Evolutionary conservation across 2,329 filamentous ascomycete species (phyloP).

Genomic region (Zarea fungicola): DNA sequence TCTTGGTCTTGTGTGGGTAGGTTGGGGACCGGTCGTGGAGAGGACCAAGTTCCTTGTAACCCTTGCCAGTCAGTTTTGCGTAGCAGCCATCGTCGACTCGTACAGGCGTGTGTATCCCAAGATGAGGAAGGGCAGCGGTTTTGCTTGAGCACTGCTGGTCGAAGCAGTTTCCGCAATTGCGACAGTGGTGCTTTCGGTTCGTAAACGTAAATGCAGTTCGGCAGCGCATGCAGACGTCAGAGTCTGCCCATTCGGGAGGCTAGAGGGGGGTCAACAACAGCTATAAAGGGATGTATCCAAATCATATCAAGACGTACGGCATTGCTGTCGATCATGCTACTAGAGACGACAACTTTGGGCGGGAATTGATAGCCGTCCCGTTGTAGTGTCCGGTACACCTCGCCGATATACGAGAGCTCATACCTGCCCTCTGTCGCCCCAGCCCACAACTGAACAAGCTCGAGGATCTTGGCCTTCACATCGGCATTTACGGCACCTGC

Average conservation of each 20-base stretch:
- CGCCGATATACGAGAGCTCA: constrained; percentile 79
- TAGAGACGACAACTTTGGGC: constrained; percentile 78
- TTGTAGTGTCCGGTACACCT: constrained; percentile 79
- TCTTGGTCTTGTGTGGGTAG: constrained; percentile 58
- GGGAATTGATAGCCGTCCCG: constrained; percentile 85
- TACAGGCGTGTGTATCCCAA: constrained; percentile 86
- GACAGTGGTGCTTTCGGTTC: constrained; percentile 96
- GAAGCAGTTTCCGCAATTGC: constrained; percentile 97
- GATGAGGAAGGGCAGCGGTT: constrained; percentile 77
- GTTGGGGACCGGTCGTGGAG: constrained; percentile 47
- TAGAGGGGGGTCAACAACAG: constrained; percentile 30
- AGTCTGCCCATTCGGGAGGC: constrained; percentile 97
- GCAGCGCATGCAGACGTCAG: constrained; percentile 97
- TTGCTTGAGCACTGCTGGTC: constrained; percentile 94
- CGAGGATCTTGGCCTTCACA: constrained; percentile 84
- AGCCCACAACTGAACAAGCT: constrained; percentile 91
- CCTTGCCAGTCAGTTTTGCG: constrained; percentile 75
- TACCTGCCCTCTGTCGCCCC: constrained; percentile 79
- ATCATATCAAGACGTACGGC: constrained; percentile 49
- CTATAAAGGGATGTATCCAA: too few relatives aligned
- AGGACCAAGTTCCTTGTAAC: constrained; percentile 30
- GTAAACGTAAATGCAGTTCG: constrained; percentile 94
- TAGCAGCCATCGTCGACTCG: constrained; percentile 96
- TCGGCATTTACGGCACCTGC: constrained; percentile 71
- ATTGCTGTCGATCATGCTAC: constrained; percentile 95